A percentile compares a stretch with the other conserved stretches of the same genome.
phyloP scores from a whole-genome alignment of 1,284 basidiomycete genomes.

The Ganoderma lucidum region DNA sequence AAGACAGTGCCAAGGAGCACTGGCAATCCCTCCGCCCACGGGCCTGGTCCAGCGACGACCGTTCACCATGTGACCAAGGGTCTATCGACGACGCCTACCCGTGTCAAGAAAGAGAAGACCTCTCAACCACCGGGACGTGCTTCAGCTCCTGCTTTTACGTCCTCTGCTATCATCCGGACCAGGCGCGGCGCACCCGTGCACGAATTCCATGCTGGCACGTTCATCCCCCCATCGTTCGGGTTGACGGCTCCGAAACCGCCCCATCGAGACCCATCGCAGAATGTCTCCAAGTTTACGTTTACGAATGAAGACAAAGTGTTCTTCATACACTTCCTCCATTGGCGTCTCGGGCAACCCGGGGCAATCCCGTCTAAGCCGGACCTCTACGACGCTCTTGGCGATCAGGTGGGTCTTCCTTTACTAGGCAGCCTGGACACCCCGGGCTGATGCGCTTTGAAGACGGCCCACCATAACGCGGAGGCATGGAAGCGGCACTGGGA shows the following conservation, averaged over 20 bases:
- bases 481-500: conserved; percentile 16
- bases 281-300: conserved; percentile 3
- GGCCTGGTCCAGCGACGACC: neutral
- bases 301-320: conserved; percentile 11
- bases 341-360: neutral
- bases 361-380: neutral
- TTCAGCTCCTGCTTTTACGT: neutral
- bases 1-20: neutral
- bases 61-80: neutral
- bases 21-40: neutral
- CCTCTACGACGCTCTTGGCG: conserved; percentile 6
- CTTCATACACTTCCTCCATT: conserved; percentile 16
- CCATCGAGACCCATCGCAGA: neutral
- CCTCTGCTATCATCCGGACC: neutral
- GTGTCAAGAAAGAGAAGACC: neutral
- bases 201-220: conserved; percentile 6
- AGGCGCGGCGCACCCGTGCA: conserved; percentile 7
- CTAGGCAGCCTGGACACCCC: too few species aligned
- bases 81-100: neutral
- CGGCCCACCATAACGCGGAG: conserved; percentile 7
- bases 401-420: neutral
- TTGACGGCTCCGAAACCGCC: conserved; percentile 2
- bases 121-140: neutral
- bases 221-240: conserved; percentile 3
- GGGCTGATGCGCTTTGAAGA: neutral